Evolutionary conservation across 306 rosid genomes (phyloP).

Genomic region (Mimosa bimucronata): DNA sequence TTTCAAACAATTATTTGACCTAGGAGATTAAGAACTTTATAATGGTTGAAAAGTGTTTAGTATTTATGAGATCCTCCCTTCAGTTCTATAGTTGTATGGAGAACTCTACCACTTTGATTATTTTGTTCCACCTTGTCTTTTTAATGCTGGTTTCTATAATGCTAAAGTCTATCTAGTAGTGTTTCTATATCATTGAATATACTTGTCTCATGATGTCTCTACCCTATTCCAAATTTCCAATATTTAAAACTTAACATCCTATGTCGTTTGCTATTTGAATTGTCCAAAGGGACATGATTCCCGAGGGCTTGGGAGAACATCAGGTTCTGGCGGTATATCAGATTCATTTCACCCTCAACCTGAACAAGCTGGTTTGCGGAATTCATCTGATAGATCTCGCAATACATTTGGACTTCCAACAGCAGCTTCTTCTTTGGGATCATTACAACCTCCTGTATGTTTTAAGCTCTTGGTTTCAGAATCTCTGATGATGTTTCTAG

Average conservation of each 20-base stretch:
- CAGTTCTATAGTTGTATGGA: neutral
- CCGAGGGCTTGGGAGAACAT: constrained; percentile 67
- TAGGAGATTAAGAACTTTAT: constrained; percentile 5
- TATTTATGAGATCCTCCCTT: neutral
- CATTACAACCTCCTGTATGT: constrained; percentile 79
- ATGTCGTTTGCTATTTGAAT: constrained; percentile 42
- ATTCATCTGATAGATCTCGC: constrained; percentile 58
- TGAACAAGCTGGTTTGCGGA: constrained; percentile 61
- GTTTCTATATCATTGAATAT: constrained; percentile 21
- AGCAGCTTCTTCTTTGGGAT: constrained; percentile 63
- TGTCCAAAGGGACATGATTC: constrained; percentile 69
- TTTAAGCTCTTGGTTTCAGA: constrained; percentile 40
- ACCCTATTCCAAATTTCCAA: constrained; percentile 17
- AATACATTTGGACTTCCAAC: constrained; percentile 61
- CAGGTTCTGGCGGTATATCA: constrained; percentile 55
- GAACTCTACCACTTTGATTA: neutral
- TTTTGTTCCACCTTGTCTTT: neutral
- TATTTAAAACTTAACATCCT: constrained; percentile 17
- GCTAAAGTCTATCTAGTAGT: neutral
- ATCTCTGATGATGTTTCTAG: constrained; percentile 30
- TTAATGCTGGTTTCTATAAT: neutral
- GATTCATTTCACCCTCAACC: constrained; percentile 60
- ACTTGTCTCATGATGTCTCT: constrained; percentile 22
- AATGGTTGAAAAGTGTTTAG: neutral
- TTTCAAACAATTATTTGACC: neutral